Percentiles rank a stretch among this genome's conserved stretches.
Evolutionary conservation across 345 rosid species (phyloP).

Genomic region (Acer negundo): DNA sequence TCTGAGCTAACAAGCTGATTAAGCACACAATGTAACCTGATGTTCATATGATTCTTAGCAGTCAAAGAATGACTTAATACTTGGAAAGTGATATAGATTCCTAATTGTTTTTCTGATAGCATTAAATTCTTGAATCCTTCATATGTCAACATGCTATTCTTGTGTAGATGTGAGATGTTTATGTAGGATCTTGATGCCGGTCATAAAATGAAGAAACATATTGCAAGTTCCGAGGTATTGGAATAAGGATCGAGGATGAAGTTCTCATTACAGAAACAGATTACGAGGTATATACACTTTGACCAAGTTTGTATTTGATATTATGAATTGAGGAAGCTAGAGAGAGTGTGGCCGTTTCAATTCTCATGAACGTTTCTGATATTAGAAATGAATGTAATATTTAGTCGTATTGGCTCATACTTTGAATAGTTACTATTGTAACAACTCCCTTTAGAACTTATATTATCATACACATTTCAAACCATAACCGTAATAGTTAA

Average conservation of each 20-base stretch:
- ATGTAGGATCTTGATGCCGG: too few relatives aligned
- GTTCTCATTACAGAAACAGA: slow-evolving; percentile 93
- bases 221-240: slow-evolving; percentile 77
- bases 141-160: too few relatives aligned
- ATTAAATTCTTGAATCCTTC: too few relatives aligned
- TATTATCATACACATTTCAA: neutral
- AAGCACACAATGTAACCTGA: too few relatives aligned
- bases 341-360: slow-evolving; percentile 2
- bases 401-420: neutral
- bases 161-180: too few relatives aligned
- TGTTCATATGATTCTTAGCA: too few relatives aligned
- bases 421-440: too few relatives aligned
- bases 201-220: neutral
- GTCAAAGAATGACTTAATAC: too few relatives aligned
- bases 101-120: too few relatives aligned
- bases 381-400: neutral
- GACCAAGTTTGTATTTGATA: neutral
- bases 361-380: neutral
- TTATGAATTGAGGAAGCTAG: neutral
- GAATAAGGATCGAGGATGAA: slow-evolving; percentile 96
- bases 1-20: too few relatives aligned
- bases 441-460: too few relatives aligned
- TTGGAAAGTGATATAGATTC: too few relatives aligned
- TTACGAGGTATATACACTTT: slow-evolving; percentile 59
- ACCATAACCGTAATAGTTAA: neutral